Evolutionary conservation across 2,329 filamentous ascomycete species (phyloP).

Genomic region (Colletotrichum sp.): DNA sequence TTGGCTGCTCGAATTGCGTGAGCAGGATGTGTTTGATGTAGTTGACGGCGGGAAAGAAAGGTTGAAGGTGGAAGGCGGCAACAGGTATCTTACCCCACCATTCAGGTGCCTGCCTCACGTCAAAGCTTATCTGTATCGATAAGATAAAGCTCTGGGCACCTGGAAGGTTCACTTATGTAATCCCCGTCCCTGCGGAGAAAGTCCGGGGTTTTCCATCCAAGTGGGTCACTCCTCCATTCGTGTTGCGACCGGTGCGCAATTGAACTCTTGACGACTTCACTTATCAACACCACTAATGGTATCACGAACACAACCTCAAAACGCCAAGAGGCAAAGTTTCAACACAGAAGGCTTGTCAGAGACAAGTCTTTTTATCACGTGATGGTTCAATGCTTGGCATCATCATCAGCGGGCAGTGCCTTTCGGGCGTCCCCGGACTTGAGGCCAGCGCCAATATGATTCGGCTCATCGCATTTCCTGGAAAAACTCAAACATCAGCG

Average conservation of each 20-base stretch:
- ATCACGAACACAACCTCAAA: not conserved
- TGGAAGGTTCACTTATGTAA: not conserved
- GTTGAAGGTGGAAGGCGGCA: not conserved
- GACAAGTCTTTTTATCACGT: not conserved
- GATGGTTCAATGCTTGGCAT: not conserved
- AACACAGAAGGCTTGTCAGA: not conserved
- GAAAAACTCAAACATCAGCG: not conserved
- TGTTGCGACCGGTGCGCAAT: not conserved
- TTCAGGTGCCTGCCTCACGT: not conserved
- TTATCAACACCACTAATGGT: not conserved
- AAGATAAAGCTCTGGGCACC: slow-evolving; percentile 5
- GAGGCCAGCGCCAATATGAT: not conserved
- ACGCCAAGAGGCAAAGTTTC: not conserved
- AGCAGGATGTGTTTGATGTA: not conserved
- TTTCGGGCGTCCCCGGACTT: not conserved
- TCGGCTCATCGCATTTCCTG: not conserved
- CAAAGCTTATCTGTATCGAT: slow-evolving; percentile 12
- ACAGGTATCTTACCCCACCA: slow-evolving; percentile 14
- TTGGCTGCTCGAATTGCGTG: slow-evolving; percentile 10
- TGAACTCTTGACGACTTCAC: not conserved
- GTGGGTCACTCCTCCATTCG: not conserved
- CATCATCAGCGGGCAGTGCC: not conserved
- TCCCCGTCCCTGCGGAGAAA: not conserved
- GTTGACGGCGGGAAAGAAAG: not conserved
- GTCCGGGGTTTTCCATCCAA: not conserved